Base-by-base conservation (phyloP, 495 filamentous ascomycete genomes). In the Echria macrotheca region DNA sequence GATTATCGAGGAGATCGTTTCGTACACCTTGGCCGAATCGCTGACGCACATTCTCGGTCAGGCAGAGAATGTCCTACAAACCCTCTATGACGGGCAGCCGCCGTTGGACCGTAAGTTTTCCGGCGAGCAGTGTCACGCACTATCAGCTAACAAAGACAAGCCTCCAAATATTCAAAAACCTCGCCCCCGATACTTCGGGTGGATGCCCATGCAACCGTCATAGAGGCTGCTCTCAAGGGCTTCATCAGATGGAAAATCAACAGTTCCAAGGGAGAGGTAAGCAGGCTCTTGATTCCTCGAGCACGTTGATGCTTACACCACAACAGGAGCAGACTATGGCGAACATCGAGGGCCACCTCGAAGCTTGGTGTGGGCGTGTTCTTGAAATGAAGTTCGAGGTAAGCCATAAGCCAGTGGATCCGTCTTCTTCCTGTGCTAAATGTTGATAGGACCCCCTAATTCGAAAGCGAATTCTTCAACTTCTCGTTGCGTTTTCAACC, bases 201-300 rank as follows among this genome's bases (percentile, higher is more conserved):
- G 2, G 93, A 98, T 64, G 86, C 89, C 7, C 89, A 95, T 54
- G 88, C 89, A 49, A 86, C 86, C 4, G 86, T 96, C 4, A 83
- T 96, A 1, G 88, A 95, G 65, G 85, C 90, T n/a, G 86, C 87
- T 5, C 66, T 97, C 33, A 95, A 89, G 61, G 93, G 93, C 5
- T 96, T 86, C 55, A 78, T 82, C 45, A 88, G 84, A 64, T 96
- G 90, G 90, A 70, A 47, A 62, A 10, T 26, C 12, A 64, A 47
- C 64, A 48, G 25, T 11, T 2, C 28, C 12, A 15, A 9, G 6
- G 4, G 9, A 9, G 5, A 9, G 24, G 2, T 21, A 1, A 19
- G 12, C 8, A 19, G 57, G n/a, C n/a, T n/a, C n/a, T n/a, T n/a
- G n/a, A n/a, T n/a, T n/a, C n/a, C n/a, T n/a, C n/a, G n/a, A n/a